Conservation (phyloP, 202 grass and related monocot genomes). For the Carex sylvatica region DNA sequence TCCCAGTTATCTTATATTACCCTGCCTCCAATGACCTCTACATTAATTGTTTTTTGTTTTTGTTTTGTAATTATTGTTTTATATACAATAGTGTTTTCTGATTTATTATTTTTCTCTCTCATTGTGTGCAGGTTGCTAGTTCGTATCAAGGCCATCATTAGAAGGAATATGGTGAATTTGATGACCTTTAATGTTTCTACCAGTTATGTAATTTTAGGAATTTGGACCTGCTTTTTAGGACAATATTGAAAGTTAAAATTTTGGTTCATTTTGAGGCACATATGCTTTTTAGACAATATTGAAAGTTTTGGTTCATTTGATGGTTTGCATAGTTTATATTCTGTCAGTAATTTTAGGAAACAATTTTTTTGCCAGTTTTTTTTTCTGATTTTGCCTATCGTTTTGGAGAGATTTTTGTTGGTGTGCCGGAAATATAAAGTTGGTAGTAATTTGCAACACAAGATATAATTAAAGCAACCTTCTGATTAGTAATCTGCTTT, state of each 20-base stretch:
- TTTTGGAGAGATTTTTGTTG: neutral
- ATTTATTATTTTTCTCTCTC: too few species aligned
- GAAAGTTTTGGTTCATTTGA: too few species aligned
- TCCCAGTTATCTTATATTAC: constrained; percentile 29
- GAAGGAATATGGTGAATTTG: neutral
- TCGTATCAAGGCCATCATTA: neutral
- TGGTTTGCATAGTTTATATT: too few species aligned
- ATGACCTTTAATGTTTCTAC: constrained; percentile 1
- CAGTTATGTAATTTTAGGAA: constrained; percentile 5
- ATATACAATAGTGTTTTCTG: too few species aligned
- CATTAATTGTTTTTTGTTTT: constrained; percentile 9
- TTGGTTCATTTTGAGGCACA: neutral
- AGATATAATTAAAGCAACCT: too few species aligned
- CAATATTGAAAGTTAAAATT: neutral
- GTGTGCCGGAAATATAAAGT: neutral
- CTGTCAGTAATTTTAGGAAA: too few species aligned
- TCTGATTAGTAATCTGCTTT: neutral
- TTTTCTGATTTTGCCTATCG: neutral
- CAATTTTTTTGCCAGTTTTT: too few species aligned
- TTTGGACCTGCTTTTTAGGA: constrained; percentile 10
- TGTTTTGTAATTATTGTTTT: too few species aligned
- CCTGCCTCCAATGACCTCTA: constrained; percentile 75
- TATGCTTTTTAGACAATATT: too few species aligned
- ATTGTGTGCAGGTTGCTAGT: neutral
- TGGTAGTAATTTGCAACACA: neutral